phyloP scores from a whole-genome alignment of 805 yeast genomes.

The Wickerhamomyces mucosus region DNA sequence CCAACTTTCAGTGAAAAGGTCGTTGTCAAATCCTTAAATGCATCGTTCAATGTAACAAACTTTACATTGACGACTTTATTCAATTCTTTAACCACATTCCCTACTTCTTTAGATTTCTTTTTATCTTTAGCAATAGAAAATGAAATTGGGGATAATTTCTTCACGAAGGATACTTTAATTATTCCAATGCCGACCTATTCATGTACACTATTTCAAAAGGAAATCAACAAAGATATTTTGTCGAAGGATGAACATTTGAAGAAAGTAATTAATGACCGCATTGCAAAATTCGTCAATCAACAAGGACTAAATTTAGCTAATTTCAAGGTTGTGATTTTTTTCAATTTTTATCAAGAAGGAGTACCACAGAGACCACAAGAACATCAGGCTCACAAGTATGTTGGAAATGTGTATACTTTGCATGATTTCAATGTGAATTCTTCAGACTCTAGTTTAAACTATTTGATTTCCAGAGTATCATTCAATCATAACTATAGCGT shows the following conservation, averaged over 20 bases:
- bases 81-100: constrained; percentile 13
- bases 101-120: constrained; percentile 14
- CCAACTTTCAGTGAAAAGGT: constrained; percentile 10
- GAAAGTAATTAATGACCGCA: constrained; percentile 10
- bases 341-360: constrained; percentile 17
- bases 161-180: constrained; percentile 13
- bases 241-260: constrained; percentile 11
- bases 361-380: constrained; percentile 17
- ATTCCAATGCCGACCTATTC: constrained; percentile 16
- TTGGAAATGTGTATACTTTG: constrained; percentile 17
- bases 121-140: constrained; percentile 13
- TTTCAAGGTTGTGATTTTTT: constrained; percentile 12
- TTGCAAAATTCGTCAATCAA: constrained; percentile 12
- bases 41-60: constrained; percentile 9
- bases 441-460: constrained; percentile 14
- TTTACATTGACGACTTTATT: constrained; percentile 11
- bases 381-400: constrained; percentile 16
- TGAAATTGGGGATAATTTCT: constrained; percentile 8
- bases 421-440: constrained; percentile 10
- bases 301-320: constrained; percentile 8
- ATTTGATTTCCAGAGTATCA: constrained; percentile 12
- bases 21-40: constrained; percentile 10
- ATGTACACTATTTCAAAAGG: constrained; percentile 16
- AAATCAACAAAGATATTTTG: constrained; percentile 12
- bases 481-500: constrained; percentile 16